Base-by-base conservation (phyloP, 2,329 filamentous ascomycete species). In the Ceratocystis albifundus region DNA sequence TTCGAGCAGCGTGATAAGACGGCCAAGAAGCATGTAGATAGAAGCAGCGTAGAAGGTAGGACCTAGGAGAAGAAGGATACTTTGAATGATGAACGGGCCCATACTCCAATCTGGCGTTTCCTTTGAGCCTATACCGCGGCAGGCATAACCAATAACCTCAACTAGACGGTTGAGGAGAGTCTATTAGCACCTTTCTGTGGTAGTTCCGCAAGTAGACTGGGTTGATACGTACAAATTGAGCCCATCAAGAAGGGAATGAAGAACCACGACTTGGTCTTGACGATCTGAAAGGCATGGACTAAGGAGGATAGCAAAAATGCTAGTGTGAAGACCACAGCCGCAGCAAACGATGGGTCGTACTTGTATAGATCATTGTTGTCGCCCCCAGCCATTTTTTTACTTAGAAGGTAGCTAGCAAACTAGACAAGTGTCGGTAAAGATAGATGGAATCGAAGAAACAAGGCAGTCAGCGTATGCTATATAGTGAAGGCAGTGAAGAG, bases 191-290 rank as follows among this genome's bases (percentile, higher is more conserved):
- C 17, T 22, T 5, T 20, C 22, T 50, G 46, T 10, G 15, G 45
- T 20, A 17, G 46, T 20, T 50, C n/a, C 22, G 4, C 5, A 22
- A 3, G 45, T 50, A 3, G 6, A 22, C 22, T 50, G 3, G 46
- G 4, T 57, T 3, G 6, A 57, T 57, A 57, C 75, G 70, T 76
- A 82, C 80, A 80, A n/a, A 78, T 67, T 57, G 79, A 79, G n/a
- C 82, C 81, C 28, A 83, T 73, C 2, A 79, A 70, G 50, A 84
- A 79, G 0, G 81, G 78, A 2, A 80, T 78, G 69, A 81, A 78
- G 71, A 80, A 83, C 79, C 80, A 82, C 7, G 79, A 79, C 64
- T 77, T 73, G 2, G 74, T 72, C 22, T 72, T 71, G 28, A 76
- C 28, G 44, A 81, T 69, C 64, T 78, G 77, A 25, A 72, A 77